Base-by-base conservation (phyloP, 306 rosid genomes). In the Prunus mume region DNA sequence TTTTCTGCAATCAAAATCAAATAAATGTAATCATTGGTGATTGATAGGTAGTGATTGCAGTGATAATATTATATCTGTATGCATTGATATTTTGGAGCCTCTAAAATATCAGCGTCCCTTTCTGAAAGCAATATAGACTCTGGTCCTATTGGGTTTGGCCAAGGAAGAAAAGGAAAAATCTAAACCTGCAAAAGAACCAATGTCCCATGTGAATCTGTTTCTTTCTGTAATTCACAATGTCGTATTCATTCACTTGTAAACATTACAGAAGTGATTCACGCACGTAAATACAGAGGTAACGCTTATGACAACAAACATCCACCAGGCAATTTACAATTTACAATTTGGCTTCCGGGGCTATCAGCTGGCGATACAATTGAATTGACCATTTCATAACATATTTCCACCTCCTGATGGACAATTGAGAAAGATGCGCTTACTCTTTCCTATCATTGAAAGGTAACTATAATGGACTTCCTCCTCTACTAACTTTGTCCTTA, bases 31-130 rank as follows among this genome's bases (percentile, higher is more conserved):
- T 32, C 19, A 18, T 57, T 57, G 67, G 24, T 52, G 57, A 43
- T 68, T 38, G 64, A 50, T 71, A 19, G 41, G 13, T 52, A 4
- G 57, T 38, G 68, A 32, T 47, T 76, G 81, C 22, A 2, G 22
- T 61, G 80, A 69, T 79, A 56, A 69, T 71, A 8, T 24, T 18
- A 52, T 24, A 3, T 28, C 9, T 61, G 60, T 25, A 25, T 19
- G 49, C 60, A 5, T 58, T 74, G 83, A 83, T 75, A 69, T 79
- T 79, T 60, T 65, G 56, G 69, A 2, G 30, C 15, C 56, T 19
- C 13, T 64, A 49, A 77, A 74, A 83, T 80, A 86, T 86, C 87
- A 71, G 72, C 17, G 79, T 80, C 55, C 79, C 76, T 67, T 9
- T 83, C 81, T 47, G 75, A 75, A 50, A 51, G 76, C 32, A 65